Base-by-base conservation (phyloP, 208 protist species). In the Leishmania tropica region DNA sequence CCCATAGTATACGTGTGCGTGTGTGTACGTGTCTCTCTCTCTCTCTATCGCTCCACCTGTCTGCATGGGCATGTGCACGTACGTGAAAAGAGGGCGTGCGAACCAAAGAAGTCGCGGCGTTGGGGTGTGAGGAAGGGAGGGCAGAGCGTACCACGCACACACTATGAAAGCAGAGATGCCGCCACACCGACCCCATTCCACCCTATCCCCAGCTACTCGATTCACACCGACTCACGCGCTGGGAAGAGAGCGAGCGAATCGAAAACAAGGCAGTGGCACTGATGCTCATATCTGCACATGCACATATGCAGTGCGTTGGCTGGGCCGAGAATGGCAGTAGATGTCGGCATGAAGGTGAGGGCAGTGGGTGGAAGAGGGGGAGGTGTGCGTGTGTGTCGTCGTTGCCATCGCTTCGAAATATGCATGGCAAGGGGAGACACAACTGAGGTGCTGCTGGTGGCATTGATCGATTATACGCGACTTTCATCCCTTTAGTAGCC, bases 381-480 rank as follows among this genome's bases (percentile, higher is more conserved):
- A 37, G 17, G 74, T 84, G 51, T 75, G 35, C 54, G 31, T 84
- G 68, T 73, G 68, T 73, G 45, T 56, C 15, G 28, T 7, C 47
- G 42, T 75, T 17, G 65, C 42, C 40, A 24, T n/a, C 37, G 40
- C 40, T 47, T 71, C 37, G 40, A 71, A 42, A 47, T 71, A 71
- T 48, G 24, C 21, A 68, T 68, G 31, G 17, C 62, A 68, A 21
- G 21, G 7, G 68, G 19, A 47, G 24, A 74, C 45, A 74, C 68
- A 51, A 10, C 10, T 28, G 68, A 24, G 40, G 68, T 74, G 68
- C 42, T 40, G 48, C 47, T 76, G n/a, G 31, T 2, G 2, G 40
- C 48, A n/a, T 13, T 53, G 42, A n/a, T 74, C 24, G 68, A 28
- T 15, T 28, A 54, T 74, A 74, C 40, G 45, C 42, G 42, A 54